Conservation (phyloP, 257 asterid genomes). For the Perilla frutescens region DNA sequence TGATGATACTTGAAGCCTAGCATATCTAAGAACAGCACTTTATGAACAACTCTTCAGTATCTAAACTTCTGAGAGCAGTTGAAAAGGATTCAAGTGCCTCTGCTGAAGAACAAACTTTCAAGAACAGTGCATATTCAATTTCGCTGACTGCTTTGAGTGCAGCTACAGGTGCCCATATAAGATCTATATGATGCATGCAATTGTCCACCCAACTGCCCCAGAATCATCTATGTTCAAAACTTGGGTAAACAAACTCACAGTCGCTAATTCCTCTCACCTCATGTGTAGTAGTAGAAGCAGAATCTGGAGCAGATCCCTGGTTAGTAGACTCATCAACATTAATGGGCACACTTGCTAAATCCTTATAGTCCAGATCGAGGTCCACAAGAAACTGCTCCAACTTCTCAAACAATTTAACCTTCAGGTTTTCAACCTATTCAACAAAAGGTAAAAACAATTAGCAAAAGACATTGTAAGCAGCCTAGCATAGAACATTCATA, state of each 20-base stretch:
- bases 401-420: conserved; percentile 88
- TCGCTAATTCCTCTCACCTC: conserved; percentile 58
- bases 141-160: not conserved
- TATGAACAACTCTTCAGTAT: not conserved
- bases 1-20: conserved; percentile 25
- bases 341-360: conserved; percentile 48
- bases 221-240: conserved; percentile 8
- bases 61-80: conserved; percentile 7
- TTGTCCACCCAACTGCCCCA: conserved; percentile 20
- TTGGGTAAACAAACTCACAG: conserved; percentile 18
- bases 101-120: conserved; percentile 21
- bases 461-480: conserved; percentile 22
- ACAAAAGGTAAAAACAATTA: conserved; percentile 34
- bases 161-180: conserved; percentile 26
- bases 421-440: conserved; percentile 86
- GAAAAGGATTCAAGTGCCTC: conserved; percentile 23
- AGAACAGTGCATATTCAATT: not conserved
- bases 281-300: conserved; percentile 58
- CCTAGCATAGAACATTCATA: not conserved
- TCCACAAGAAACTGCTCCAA: conserved; percentile 91
- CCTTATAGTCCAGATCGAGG: conserved; percentile 77
- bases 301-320: conserved; percentile 50
- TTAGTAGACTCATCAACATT: conserved; percentile 48
- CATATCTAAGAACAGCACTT: not conserved
- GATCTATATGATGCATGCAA: conserved; percentile 1